phyloP scores from a whole-genome alignment of 805 yeast genomes.

The Candida parachauliodes region DNA sequence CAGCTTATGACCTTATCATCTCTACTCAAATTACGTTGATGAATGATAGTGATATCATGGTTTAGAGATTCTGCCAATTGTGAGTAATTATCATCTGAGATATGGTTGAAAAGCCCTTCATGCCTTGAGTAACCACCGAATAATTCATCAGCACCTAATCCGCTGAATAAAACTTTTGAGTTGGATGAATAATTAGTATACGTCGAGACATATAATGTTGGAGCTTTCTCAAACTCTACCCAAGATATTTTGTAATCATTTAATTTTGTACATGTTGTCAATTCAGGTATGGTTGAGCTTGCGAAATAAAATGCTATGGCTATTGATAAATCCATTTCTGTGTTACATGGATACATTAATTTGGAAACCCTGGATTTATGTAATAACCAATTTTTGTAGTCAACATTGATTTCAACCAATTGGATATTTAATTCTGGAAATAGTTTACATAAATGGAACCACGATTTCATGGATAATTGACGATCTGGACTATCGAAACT shows the following conservation, averaged over 20 bases:
- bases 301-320: constrained; percentile 96
- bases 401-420: constrained; percentile 68
- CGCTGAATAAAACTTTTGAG: constrained; percentile 77
- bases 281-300: constrained; percentile 1
- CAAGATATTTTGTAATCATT: constrained; percentile 14
- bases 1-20: constrained; percentile 85
- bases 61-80: constrained; percentile 58
- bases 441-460: constrained; percentile 43
- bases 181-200: constrained; percentile 40
- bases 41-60: constrained; percentile 68
- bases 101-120: constrained; percentile 43
- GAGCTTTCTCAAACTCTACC: constrained; percentile 16
- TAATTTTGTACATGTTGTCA: constrained; percentile 27
- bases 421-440: constrained; percentile 40
- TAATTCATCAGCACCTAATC: constrained; percentile 95
- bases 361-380: constrained; percentile 51
- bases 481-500: constrained; percentile 85
- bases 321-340: constrained; percentile 94
- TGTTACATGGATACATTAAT: constrained; percentile 76
- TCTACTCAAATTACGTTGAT: constrained; percentile 78
- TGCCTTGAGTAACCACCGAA: constrained; percentile 96
- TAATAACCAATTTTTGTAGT: constrained; percentile 59
- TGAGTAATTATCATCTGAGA: constrained; percentile 21
- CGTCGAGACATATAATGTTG: constrained; percentile 1
- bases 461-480: constrained; percentile 62